Percentiles rank a stretch among this genome's conserved stretches.
Conservation (phyloP, 768 basidiomycete species). For the Suillus clintonianus region DNA sequence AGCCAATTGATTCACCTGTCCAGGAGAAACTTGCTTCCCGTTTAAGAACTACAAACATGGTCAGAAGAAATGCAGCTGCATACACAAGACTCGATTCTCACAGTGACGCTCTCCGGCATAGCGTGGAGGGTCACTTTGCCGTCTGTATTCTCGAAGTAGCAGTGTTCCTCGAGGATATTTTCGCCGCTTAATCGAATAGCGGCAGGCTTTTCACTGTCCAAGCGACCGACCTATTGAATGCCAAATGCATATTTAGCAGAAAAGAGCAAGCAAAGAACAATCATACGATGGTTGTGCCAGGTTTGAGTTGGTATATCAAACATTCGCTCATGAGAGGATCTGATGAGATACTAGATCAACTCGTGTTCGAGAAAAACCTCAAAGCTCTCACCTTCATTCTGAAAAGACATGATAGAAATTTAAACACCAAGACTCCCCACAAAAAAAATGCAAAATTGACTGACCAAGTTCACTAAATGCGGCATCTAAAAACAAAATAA, state of each 20-base stretch:
- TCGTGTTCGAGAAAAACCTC: not conserved
- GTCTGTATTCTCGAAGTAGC: slow-evolving; percentile 83
- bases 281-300: slow-evolving; percentile 74
- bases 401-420: slow-evolving; percentile 13
- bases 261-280: slow-evolving; percentile 4
- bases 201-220: slow-evolving; percentile 78
- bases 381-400: slow-evolving; percentile 68
- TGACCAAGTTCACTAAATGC: slow-evolving; percentile 88
- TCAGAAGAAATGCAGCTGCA: slow-evolving; percentile 11
- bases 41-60: slow-evolving; percentile 74
- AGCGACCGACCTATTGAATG: slow-evolving; percentile 69
- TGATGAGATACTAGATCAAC: slow-evolving; percentile 30
- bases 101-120: slow-evolving; percentile 80
- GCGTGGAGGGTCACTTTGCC: slow-evolving; percentile 84
- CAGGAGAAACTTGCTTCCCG: slow-evolving; percentile 81
- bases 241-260: slow-evolving; percentile 12
- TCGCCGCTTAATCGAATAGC: slow-evolving; percentile 92
- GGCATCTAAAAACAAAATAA: slow-evolving; percentile 64
- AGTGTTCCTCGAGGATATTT: slow-evolving; percentile 91
- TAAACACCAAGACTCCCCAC: slow-evolving; percentile 9
- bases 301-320: slow-evolving; percentile 89
- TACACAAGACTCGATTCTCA: slow-evolving; percentile 36
- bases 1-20: slow-evolving; percentile 54
- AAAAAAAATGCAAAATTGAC: slow-evolving; percentile 32
- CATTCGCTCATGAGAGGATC: slow-evolving; percentile 98